Evolutionary conservation across 495 filamentous ascomycete species (phyloP).

Genomic region (Penicillium flavigenum): DNA sequence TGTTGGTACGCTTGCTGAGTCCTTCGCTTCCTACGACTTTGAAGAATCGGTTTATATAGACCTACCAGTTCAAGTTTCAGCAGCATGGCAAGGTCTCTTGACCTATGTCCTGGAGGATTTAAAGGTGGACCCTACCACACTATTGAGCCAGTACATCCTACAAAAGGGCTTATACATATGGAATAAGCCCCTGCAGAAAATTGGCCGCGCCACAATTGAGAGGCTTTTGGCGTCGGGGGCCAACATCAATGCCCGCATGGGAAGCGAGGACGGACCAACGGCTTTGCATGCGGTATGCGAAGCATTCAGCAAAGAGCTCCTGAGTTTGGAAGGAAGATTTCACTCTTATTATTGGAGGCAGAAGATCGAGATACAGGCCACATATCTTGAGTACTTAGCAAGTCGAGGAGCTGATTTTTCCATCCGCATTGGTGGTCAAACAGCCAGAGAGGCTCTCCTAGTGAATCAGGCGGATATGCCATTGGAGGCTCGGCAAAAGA

Average conservation of each 20-base stretch:
- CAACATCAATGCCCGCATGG: slow-evolving; percentile 4
- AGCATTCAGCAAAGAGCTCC: neutral
- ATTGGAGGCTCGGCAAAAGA: slow-evolving; percentile 1
- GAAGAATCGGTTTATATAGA: neutral
- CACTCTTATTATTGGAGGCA: neutral
- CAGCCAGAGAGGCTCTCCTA: slow-evolving; percentile 3
- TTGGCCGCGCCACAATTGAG: slow-evolving; percentile 3
- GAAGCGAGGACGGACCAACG: neutral
- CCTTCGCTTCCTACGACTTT: slow-evolving; percentile 2
- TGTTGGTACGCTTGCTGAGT: slow-evolving; percentile 1
- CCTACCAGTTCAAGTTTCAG: neutral
- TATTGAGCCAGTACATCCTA: slow-evolving; percentile 5
- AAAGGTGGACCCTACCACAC: slow-evolving; percentile 1
- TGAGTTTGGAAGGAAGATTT: slow-evolving; percentile 2
- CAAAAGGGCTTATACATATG: slow-evolving; percentile 4
- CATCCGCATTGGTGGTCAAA: slow-evolving; percentile 7
- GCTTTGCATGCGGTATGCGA: slow-evolving; percentile 3
- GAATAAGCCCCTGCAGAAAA: neutral
- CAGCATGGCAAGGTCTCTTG: slow-evolving; percentile 2
- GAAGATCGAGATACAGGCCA: neutral
- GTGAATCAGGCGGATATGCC: slow-evolving; percentile 3
- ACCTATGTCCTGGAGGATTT: slow-evolving; percentile 3
- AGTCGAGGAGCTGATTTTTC: slow-evolving; percentile 3
- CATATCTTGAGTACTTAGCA: neutral
- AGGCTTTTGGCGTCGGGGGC: slow-evolving; percentile 2